Percentiles rank a stretch among this genome's conserved stretches.
Conservation (phyloP, 768 basidiomycete species). For the Plicaturopsis crispa region DNA sequence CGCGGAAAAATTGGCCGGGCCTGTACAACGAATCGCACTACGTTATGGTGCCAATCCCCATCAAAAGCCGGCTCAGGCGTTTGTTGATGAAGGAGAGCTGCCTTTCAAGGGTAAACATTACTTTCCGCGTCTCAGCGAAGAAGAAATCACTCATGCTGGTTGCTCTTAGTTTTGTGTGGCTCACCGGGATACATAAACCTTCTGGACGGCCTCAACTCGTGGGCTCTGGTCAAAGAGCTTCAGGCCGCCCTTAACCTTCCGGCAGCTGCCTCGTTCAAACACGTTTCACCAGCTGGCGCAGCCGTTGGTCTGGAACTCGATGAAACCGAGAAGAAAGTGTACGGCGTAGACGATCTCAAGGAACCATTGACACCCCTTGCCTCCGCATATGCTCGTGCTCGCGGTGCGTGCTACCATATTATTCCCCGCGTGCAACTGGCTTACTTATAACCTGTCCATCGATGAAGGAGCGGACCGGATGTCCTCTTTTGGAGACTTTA, state of each 20-base stretch:
- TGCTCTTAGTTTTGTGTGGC: constrained; percentile 69
- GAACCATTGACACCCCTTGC: constrained; percentile 85
- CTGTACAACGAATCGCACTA: constrained; percentile 77
- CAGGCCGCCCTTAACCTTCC: constrained; percentile 82
- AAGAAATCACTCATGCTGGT: constrained; percentile 3
- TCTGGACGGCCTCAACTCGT: constrained; percentile 95
- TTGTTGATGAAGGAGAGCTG: constrained; percentile 77
- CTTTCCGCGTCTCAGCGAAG: not conserved
- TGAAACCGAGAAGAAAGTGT: constrained; percentile 85
- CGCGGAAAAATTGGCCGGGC: constrained; percentile 52
- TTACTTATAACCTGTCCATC: constrained; percentile 3
- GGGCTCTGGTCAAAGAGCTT: constrained; percentile 90
- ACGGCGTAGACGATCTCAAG: constrained; percentile 93
- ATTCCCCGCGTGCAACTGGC: not conserved
- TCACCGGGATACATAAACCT: constrained; percentile 99
- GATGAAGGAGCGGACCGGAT: constrained; percentile 87
- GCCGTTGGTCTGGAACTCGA: constrained; percentile 84
- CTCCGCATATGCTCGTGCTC: constrained; percentile 90
- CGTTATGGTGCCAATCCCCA: constrained; percentile 98
- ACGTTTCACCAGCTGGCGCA: constrained; percentile 96
- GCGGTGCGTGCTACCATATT: constrained; percentile 43
- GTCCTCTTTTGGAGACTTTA: constrained; percentile 99
- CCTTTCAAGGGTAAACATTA: constrained; percentile 79
- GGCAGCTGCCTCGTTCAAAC: constrained; percentile 98
- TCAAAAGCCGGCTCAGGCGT: constrained; percentile 97